phyloP scores from a whole-genome alignment of 2,329 filamentous ascomycete genomes.

The Myotisia sp. region DNA sequence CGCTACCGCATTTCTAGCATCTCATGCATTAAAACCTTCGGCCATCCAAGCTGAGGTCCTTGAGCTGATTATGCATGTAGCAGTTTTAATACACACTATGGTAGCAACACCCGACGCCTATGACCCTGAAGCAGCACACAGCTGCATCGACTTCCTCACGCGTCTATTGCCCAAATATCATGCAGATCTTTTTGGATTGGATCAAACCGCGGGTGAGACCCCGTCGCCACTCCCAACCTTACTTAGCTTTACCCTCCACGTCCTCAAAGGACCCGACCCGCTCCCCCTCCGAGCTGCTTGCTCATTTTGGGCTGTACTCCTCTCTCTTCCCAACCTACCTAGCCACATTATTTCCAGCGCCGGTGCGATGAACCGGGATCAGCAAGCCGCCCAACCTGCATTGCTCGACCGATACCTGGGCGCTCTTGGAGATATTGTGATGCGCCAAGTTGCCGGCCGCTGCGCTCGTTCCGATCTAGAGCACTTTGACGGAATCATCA shows the following conservation, averaged over 20 bases:
- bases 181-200: conserved; percentile 23
- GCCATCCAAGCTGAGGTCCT: conserved; percentile 22
- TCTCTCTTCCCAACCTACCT: conserved; percentile 21
- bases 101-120: conserved; percentile 22
- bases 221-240: conserved; percentile 22
- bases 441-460: conserved; percentile 28
- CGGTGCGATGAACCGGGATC: conserved; percentile 9
- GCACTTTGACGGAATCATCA: conserved; percentile 28
- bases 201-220: conserved; percentile 12
- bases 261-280: conserved; percentile 29
- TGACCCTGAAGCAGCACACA: conserved; percentile 31
- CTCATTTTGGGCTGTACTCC: conserved; percentile 29
- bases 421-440: conserved; percentile 25
- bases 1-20: conserved; percentile 33
- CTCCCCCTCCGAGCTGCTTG: conserved; percentile 34
- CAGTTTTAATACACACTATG: conserved; percentile 26
- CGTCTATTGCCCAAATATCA: conserved; percentile 31
- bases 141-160: conserved; percentile 32
- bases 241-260: conserved; percentile 28
- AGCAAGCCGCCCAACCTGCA: conserved; percentile 17
- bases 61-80: conserved; percentile 26
- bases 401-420: conserved; percentile 25
- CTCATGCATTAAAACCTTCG: conserved; percentile 24
- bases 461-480: conserved; percentile 34
- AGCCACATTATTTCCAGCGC: conserved; percentile 5